Evolutionary conservation across 768 basidiomycete species (phyloP).

Genomic region (Collybiopsis luxurians): DNA sequence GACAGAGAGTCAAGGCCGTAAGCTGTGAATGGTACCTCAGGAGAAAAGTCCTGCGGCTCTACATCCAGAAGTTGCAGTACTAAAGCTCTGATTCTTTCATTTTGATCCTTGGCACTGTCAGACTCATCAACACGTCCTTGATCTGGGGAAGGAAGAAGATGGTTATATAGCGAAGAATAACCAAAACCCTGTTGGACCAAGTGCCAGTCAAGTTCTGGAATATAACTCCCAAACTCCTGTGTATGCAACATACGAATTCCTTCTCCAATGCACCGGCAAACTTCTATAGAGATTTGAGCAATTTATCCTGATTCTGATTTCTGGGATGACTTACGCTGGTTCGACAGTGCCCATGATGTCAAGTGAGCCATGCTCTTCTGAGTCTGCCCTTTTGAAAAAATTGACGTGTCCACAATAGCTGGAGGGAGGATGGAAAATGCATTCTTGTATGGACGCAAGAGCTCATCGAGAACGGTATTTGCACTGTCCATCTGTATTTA

Average conservation of each 20-base stretch:
- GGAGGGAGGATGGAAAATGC: constrained; percentile 1
- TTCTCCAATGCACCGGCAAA: not conserved
- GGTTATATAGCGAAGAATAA: not conserved
- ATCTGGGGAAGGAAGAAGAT: not conserved
- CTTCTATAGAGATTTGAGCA: not conserved
- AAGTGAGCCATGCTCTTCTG: not conserved
- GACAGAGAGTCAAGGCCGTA: not conserved
- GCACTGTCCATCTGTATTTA: not conserved
- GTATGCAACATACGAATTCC: not conserved
- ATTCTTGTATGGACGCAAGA: not conserved
- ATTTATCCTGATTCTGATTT: not conserved
- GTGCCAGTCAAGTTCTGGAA: not conserved
- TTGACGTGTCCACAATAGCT: not conserved
- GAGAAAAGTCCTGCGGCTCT: not conserved
- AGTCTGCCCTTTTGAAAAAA: not conserved
- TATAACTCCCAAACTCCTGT: not conserved
- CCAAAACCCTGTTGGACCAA: not conserved
- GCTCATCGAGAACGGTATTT: constrained; percentile 2
- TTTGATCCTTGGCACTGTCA: not conserved
- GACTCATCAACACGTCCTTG: not conserved
- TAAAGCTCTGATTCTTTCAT: too few relatives aligned
- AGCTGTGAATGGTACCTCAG: not conserved
- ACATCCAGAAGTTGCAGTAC: not conserved
- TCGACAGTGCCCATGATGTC: not conserved
- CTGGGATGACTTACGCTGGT: not conserved